A percentile compares a stretch with the other conserved stretches of the same genome.
These are phyloP conservation scores for Fistulifera solaris DNA, from an alignment of 108 stramenopile genomes.

Conservation along the genomic window DNA sequence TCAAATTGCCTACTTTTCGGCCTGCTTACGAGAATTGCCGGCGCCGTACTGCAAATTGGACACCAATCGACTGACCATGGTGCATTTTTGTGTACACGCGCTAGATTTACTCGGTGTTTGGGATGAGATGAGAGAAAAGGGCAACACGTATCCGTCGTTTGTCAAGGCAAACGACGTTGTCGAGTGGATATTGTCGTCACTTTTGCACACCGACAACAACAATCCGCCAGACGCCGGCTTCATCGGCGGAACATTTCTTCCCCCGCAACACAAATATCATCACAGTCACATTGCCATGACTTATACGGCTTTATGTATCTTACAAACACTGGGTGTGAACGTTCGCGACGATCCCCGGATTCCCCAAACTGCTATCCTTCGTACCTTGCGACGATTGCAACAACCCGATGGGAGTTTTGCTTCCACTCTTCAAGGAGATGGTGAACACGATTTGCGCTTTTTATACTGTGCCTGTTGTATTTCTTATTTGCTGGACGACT, in stretches of 20 bases:
- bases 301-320: constrained; percentile 68
- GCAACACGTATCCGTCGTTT: too few relatives aligned
- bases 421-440: constrained; percentile 14
- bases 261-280: constrained; percentile 8
- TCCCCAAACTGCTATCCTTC: constrained; percentile 27
- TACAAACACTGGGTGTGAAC: constrained; percentile 33
- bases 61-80: constrained; percentile 69
- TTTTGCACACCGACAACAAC: constrained; percentile 11
- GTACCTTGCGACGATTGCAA: constrained; percentile 13
- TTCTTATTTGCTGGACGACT: constrained; percentile 47
- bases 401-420: constrained; percentile 26
- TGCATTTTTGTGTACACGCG: constrained; percentile 60
- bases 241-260: constrained; percentile 45
- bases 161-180: constrained; percentile 35
- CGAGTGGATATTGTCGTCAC: constrained; percentile 52
- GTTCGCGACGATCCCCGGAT: constrained; percentile 40
- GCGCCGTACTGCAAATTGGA: constrained; percentile 40
- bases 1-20: constrained; percentile 47
- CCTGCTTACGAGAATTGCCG: constrained; percentile 38
- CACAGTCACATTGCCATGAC: constrained; percentile 77
- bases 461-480: constrained; percentile 76
- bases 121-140: constrained; percentile 2
- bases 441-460: constrained; percentile 81
- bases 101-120: constrained; percentile 51
- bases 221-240: constrained; percentile 30